These are phyloP conservation scores for Debaryomyces sp. DNA, from an alignment of 1,139 yeast species.

Conservation along the genomic window DNA sequence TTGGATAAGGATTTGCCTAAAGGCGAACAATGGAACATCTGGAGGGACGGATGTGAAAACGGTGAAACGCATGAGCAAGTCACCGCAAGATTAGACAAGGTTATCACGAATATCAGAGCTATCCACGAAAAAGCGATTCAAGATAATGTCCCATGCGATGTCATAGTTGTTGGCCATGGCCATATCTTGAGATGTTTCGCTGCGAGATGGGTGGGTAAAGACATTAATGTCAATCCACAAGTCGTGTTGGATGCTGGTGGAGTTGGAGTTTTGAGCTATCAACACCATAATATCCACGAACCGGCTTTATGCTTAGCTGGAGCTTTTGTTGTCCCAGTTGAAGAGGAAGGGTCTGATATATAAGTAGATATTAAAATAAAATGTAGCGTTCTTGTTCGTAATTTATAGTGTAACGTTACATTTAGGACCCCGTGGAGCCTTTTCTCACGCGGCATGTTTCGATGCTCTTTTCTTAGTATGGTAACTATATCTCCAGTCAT, in stretches of 20 bases:
- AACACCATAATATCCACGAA: constrained; percentile 79
- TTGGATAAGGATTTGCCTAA: constrained; percentile 38
- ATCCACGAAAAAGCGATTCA: constrained; percentile 65
- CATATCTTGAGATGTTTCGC: constrained; percentile 89
- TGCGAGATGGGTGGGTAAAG: constrained; percentile 77
- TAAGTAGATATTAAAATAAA: constrained; percentile 9
- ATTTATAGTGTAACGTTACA: constrained; percentile 9
- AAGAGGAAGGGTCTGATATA: constrained; percentile 36
- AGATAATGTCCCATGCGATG: constrained; percentile 61
- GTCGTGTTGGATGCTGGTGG: constrained; percentile 94
- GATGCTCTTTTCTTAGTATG: not conserved
- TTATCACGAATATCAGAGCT: constrained; percentile 61
- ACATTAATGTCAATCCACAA: constrained; percentile 67
- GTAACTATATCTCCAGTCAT: not conserved
- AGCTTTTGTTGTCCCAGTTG: constrained; percentile 74
- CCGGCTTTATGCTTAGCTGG: constrained; percentile 85
- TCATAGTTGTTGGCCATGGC: constrained; percentile 88
- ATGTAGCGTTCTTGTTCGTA: not conserved
- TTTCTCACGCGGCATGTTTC: not conserved
- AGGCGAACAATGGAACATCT: constrained; percentile 70
- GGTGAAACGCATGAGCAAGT: constrained; percentile 77
- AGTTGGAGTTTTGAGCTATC: constrained; percentile 88
- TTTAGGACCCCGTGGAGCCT: not conserved
- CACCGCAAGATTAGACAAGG: constrained; percentile 66
- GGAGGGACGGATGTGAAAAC: constrained; percentile 92